Conservation (phyloP, 2,329 filamentous ascomycete genomes). For the Aspergillus bombycis region DNA sequence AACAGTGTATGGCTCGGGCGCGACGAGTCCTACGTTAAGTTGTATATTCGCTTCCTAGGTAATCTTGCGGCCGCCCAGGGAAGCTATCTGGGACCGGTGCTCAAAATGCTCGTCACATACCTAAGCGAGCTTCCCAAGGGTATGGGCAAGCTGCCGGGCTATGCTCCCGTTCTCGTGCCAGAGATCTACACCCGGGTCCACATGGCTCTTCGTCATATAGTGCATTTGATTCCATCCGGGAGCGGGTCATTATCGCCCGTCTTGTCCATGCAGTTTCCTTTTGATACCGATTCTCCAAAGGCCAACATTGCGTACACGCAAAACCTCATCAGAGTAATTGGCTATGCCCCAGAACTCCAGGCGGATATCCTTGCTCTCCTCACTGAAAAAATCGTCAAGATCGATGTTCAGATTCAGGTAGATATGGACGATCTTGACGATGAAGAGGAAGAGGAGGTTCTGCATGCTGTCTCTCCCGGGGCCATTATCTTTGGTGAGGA, state of each 20-base stretch:
- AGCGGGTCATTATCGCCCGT: slow-evolving; percentile 70
- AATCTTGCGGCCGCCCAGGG: slow-evolving; percentile 80
- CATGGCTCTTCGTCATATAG: slow-evolving; percentile 71
- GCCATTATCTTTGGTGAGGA: slow-evolving; percentile 37
- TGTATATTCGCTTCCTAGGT: slow-evolving; percentile 60
- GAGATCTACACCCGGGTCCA: slow-evolving; percentile 76
- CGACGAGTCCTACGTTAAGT: slow-evolving; percentile 60
- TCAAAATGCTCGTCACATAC: slow-evolving; percentile 79
- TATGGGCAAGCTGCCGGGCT: slow-evolving; percentile 56
- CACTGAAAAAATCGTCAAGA: slow-evolving; percentile 83
- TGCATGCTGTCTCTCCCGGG: slow-evolving; percentile 51
- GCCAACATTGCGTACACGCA: slow-evolving; percentile 86
- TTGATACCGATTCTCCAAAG: slow-evolving; percentile 73
- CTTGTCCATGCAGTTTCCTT: slow-evolving; percentile 72
- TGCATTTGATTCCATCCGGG: slow-evolving; percentile 80
- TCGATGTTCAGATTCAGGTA: slow-evolving; percentile 93
- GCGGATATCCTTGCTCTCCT: slow-evolving; percentile 82
- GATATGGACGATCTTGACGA: slow-evolving; percentile 93
- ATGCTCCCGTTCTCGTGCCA: slow-evolving; percentile 62
- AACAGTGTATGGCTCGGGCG: slow-evolving; percentile 65
- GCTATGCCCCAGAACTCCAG: slow-evolving; percentile 76
- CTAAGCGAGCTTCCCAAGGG: slow-evolving; percentile 66
- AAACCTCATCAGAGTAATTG: slow-evolving; percentile 76
- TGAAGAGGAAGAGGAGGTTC: slow-evolving; percentile 71
- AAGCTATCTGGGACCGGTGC: slow-evolving; percentile 71